phyloP scores from a whole-genome alignment of 129 eudicot genomes.

The Saussurea involucrata region DNA sequence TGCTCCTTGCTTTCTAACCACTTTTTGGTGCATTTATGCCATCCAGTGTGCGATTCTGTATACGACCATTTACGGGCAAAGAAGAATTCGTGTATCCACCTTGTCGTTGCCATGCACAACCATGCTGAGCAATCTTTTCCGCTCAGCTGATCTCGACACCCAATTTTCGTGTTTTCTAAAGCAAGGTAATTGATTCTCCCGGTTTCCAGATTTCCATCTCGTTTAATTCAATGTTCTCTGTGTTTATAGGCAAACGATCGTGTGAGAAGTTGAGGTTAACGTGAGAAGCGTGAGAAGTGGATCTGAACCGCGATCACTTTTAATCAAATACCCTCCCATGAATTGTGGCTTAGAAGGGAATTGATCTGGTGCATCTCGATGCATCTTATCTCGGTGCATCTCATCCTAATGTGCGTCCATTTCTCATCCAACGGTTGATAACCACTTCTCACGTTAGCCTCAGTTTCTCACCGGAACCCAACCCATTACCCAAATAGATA shows the following conservation, averaged over 20 bases:
- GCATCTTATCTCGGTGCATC: too few relatives aligned
- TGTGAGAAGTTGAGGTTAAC: too few relatives aligned
- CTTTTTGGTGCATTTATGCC: not conserved
- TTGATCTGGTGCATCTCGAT: too few relatives aligned
- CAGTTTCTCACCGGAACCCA: too few relatives aligned
- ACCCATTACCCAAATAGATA: too few relatives aligned
- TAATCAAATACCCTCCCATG: too few relatives aligned
- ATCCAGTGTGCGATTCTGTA: slow-evolving; percentile 83
- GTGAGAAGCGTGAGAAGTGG: too few relatives aligned
- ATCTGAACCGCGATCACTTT: too few relatives aligned
- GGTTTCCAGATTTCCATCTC: not conserved
- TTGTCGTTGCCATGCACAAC: slow-evolving; percentile 82
- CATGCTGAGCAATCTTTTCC: slow-evolving; percentile 76
- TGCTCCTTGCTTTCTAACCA: not conserved
- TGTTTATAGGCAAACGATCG: not conserved
- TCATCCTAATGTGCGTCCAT: too few relatives aligned
- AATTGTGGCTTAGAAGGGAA: too few relatives aligned
- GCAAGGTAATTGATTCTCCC: slow-evolving; percentile 48
- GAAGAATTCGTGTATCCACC: slow-evolving; percentile 86
- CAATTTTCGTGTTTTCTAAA: slow-evolving; percentile 83
- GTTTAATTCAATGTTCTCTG: not conserved
- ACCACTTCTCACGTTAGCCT: too few relatives aligned
- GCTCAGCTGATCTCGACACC: slow-evolving; percentile 86
- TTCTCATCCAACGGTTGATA: too few relatives aligned
- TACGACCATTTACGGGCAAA: slow-evolving; percentile 82